Conservation (phyloP, 306 rosid genomes). For the Purshia tridentata region DNA sequence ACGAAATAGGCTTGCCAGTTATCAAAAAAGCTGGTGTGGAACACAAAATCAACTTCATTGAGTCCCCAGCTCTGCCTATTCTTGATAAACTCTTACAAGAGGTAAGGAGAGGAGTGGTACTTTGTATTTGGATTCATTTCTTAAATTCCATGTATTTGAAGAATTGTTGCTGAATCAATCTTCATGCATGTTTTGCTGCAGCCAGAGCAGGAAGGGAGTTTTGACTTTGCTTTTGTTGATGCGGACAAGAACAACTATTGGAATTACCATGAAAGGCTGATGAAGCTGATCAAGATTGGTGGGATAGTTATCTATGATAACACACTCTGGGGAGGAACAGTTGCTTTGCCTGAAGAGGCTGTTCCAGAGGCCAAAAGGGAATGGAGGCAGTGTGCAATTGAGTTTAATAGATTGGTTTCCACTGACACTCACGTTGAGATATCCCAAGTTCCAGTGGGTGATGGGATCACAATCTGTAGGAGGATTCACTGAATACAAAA, state of each 20-base stretch:
- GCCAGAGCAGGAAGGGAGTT: too few species aligned
- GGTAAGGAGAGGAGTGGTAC: too few species aligned
- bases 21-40: constrained; percentile 57
- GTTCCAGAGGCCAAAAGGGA: constrained; percentile 20
- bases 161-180: too few species aligned
- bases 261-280: constrained; percentile 54
- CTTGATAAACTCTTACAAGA: constrained; percentile 27
- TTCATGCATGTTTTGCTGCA: too few species aligned
- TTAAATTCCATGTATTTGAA: too few species aligned
- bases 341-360: constrained; percentile 35
- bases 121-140: too few species aligned
- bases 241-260: constrained; percentile 53
- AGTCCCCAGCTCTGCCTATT: constrained; percentile 51
- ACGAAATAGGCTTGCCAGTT: constrained; percentile 55
- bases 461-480: constrained; percentile 54
- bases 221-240: constrained; percentile 48
- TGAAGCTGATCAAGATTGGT: constrained; percentile 48
- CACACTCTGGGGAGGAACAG: constrained; percentile 59
- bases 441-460: constrained; percentile 45
- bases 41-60: constrained; percentile 55
- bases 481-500: constrained; percentile 23
- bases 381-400: constrained; percentile 20
- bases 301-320: constrained; percentile 54
- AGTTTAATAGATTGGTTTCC: constrained; percentile 41
- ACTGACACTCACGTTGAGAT: constrained; percentile 42